phyloP scores from a whole-genome alignment of 768 basidiomycete genomes.

The Boletus vermiculosoides region DNA sequence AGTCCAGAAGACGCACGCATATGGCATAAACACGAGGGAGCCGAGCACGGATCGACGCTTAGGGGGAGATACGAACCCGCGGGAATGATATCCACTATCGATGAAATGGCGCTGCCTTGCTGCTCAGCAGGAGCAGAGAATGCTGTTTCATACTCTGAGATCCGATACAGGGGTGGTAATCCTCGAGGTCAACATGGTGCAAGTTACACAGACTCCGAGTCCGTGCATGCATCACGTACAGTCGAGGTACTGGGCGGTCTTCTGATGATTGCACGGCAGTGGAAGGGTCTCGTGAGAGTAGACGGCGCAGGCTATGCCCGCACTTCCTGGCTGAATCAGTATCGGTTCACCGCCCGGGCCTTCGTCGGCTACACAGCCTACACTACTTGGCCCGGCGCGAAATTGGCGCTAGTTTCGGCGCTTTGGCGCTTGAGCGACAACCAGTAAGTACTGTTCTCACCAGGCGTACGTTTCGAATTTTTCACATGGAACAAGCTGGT shows the following conservation, averaged over 20 bases:
- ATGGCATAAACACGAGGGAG: constrained; percentile 4
- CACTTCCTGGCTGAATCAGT: background rate
- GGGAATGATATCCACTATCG: constrained; percentile 1
- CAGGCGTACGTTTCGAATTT: background rate
- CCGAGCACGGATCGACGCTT: constrained; percentile 5
- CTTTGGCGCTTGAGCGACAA: background rate
- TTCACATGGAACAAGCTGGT: background rate
- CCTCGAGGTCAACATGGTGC: background rate
- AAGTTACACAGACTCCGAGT: background rate
- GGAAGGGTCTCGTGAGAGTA: constrained; percentile 10
- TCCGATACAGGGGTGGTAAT: background rate
- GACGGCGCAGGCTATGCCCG: background rate
- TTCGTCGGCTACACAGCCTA: background rate
- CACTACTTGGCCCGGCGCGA: background rate
- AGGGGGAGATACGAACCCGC: constrained; percentile 8
- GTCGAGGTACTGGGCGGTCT: background rate
- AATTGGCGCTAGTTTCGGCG: background rate
- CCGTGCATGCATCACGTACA: constrained; percentile 18
- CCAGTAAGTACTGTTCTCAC: background rate
- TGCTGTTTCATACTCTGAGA: background rate
- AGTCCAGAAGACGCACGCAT: background rate
- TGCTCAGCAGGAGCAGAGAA: background rate
- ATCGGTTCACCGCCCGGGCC: background rate
- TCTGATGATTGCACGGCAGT: background rate
- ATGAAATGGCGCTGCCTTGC: background rate